These are phyloP conservation scores for Golubevia sp. DNA, from an alignment of 1,284 basidiomycete species.

Conservation along the genomic window DNA sequence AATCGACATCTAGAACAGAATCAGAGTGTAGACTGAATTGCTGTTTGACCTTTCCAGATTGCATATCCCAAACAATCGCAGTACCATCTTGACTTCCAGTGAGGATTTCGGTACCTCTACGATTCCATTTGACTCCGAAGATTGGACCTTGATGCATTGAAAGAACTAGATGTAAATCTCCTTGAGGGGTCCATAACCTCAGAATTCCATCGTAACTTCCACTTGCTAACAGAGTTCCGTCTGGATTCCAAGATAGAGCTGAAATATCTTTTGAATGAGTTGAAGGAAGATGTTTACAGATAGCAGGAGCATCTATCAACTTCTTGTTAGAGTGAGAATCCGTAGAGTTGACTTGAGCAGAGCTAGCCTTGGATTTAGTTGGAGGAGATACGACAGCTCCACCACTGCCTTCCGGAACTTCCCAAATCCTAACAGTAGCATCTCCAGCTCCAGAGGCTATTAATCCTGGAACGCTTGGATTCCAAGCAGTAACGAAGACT, in stretches of 20 bases:
- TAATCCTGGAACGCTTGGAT: constrained; percentile 55
- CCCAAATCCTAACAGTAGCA: constrained; percentile 60
- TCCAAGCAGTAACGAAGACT: constrained; percentile 59
- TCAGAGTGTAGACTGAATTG: constrained; percentile 53
- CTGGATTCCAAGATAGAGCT: constrained; percentile 59
- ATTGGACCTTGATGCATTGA: constrained; percentile 62
- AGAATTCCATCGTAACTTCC: constrained; percentile 60
- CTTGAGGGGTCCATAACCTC: constrained; percentile 59
- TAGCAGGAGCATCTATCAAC: constrained; percentile 29
- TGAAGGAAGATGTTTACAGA: constrained; percentile 58
- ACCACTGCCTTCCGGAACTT: constrained; percentile 24
- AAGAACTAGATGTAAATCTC: constrained; percentile 60
- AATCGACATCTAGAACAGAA: constrained; percentile 56
- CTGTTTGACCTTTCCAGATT: constrained; percentile 54
- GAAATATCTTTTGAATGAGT: constrained; percentile 57
- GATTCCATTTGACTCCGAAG: constrained; percentile 58
- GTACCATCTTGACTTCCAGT: constrained; percentile 55
- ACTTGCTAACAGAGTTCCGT: constrained; percentile 56
- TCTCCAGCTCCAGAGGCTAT: constrained; percentile 58
- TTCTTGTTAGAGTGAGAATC: constrained; percentile 10
- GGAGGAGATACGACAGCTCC: neutral
- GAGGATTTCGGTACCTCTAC: constrained; percentile 52
- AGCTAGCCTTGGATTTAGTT: neutral
- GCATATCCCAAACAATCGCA: constrained; percentile 60
- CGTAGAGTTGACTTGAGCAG: neutral